These are phyloP conservation scores for Talaromyces thailandensis DNA, from an alignment of 495 filamentous ascomycete genomes.

Conservation along the genomic window DNA sequence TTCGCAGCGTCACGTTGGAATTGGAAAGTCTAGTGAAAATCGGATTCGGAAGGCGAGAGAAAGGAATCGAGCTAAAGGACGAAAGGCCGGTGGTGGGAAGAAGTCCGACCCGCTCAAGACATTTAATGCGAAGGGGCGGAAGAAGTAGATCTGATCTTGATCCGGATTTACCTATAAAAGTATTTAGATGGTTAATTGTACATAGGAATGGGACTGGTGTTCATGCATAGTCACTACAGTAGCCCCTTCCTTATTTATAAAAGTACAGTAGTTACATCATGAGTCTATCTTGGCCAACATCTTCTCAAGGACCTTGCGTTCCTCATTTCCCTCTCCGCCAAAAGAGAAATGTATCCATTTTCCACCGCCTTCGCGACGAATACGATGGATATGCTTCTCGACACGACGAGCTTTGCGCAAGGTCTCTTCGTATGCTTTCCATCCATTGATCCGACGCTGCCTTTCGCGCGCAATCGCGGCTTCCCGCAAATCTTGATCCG, in stretches of 20 bases:
- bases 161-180: not conserved
- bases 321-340: conserved; percentile 17
- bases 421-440: conserved; percentile 15
- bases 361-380: conserved; percentile 19
- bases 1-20: conserved; percentile 58
- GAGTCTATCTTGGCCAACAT: not conserved
- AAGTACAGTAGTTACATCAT: not conserved
- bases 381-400: conserved; percentile 16
- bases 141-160: conserved; percentile 3
- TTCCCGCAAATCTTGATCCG: conserved; percentile 14
- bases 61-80: conserved; percentile 46
- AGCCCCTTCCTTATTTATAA: not conserved
- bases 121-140: conserved; percentile 51
- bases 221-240: not conserved
- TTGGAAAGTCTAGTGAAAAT: conserved; percentile 65
- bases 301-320: not conserved
- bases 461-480: conserved; percentile 23
- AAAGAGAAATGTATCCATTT: conserved; percentile 32
- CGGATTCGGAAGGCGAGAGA: conserved; percentile 64
- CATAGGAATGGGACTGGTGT: not conserved
- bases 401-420: conserved; percentile 17
- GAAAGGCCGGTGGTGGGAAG: conserved; percentile 44
- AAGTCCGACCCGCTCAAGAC: conserved; percentile 82
- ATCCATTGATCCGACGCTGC: conserved; percentile 18
- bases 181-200: not conserved